Evolutionary conservation across 495 filamentous ascomycete genomes (phyloP).

Genomic region (Xylona heveae): DNA sequence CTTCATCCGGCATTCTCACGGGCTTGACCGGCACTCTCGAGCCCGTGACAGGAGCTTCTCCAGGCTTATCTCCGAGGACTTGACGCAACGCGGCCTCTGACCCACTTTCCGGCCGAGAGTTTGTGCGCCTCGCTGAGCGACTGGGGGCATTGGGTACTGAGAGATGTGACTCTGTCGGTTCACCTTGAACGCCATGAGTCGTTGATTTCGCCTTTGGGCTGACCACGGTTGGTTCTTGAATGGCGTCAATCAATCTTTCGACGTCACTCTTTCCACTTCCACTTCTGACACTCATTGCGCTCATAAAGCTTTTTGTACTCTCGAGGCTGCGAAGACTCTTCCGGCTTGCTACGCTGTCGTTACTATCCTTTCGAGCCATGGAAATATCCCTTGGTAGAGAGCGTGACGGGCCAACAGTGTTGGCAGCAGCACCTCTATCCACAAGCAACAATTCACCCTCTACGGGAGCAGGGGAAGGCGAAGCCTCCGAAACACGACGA

Average conservation of each 20-base stretch:
- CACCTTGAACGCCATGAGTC: too few relatives aligned
- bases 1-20: constrained; percentile 19
- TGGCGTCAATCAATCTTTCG: constrained; percentile 54
- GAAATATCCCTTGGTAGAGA: too few relatives aligned
- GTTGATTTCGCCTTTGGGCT: constrained; percentile 4
- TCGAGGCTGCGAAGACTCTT: constrained; percentile 14
- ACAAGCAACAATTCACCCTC: constrained; percentile 37
- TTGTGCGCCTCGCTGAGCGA: too few relatives aligned
- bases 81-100: too few relatives aligned
- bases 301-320: constrained; percentile 26
- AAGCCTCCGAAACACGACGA: background rate
- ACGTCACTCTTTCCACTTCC: constrained; percentile 43
- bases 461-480: constrained; percentile 11
- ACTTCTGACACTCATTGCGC: constrained; percentile 27
- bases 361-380: too few relatives aligned
- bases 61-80: too few relatives aligned
- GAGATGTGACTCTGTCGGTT: too few relatives aligned
- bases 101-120: too few relatives aligned
- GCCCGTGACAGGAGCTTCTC: constrained; percentile 11
- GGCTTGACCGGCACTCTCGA: constrained; percentile 19
- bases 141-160: too few relatives aligned
- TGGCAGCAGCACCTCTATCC: constrained; percentile 17
- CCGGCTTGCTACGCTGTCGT: background rate
- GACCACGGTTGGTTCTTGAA: constrained; percentile 35
- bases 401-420: constrained; percentile 4